phyloP scores from a whole-genome alignment of 139 green algal genomes.

The Micromonas commoda region DNA sequence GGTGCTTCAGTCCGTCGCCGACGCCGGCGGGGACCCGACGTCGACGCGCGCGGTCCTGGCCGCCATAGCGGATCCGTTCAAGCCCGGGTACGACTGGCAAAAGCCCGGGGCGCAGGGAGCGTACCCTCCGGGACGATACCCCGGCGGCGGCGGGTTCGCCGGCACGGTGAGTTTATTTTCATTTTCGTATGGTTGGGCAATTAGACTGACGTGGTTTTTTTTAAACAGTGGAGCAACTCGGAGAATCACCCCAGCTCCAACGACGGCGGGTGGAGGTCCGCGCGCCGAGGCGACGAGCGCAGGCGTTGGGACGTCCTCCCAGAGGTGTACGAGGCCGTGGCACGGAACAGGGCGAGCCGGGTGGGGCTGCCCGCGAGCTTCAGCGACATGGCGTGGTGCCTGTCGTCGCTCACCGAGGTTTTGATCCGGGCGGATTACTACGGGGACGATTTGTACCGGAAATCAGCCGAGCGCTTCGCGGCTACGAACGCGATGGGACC shows the following conservation, averaged over 20 bases:
- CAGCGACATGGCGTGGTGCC: not conserved
- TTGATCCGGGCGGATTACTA: slow-evolving; percentile 24
- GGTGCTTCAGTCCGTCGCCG: too few relatives aligned
- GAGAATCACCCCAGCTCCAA: too few relatives aligned
- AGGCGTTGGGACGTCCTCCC: slow-evolving; percentile 7
- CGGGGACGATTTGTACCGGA: not conserved
- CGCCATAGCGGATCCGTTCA: not conserved
- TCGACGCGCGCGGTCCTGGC: not conserved
- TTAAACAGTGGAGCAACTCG: too few relatives aligned
- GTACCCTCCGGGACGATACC: not conserved
- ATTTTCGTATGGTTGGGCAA: too few relatives aligned
- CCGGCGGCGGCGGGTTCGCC: not conserved
- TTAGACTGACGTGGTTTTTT: too few relatives aligned
- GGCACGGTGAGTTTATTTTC: too few relatives aligned
- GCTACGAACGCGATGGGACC: not conserved
- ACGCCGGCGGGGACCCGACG: too few relatives aligned
- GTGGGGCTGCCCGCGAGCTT: not conserved
- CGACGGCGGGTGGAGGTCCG: too few relatives aligned
- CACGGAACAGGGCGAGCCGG: not conserved
- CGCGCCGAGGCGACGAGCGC: too few relatives aligned
- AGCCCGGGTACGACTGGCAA: not conserved
- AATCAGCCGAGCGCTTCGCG: too few relatives aligned
- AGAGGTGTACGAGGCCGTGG: slow-evolving; percentile 15
- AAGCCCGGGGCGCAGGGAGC: not conserved
- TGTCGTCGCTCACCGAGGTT: slow-evolving; percentile 14